A percentile compares a stretch with the other conserved stretches of the same genome.
These are phyloP conservation scores for Cytospora piceae DNA, from an alignment of 2,329 filamentous ascomycete genomes.

Conservation along the genomic window DNA sequence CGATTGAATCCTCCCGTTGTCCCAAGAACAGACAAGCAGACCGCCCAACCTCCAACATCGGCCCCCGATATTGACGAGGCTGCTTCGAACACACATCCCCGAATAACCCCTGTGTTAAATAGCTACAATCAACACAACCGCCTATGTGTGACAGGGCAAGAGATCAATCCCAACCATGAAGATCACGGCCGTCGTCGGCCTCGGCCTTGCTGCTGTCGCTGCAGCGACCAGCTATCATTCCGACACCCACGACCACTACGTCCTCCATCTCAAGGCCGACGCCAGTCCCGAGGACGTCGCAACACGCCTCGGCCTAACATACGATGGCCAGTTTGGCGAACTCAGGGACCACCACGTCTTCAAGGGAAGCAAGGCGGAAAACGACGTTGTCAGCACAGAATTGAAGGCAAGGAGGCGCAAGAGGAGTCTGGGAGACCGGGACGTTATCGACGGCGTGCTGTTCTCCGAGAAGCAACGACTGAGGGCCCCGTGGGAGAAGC, in stretches of 20 bases:
- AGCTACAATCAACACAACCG: conserved; percentile 6
- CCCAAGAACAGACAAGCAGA: neutral
- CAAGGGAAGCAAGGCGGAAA: conserved; percentile 65
- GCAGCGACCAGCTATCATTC: conserved; percentile 61
- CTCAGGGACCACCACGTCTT: conserved; percentile 86
- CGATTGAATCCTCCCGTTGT: neutral
- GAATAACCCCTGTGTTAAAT: neutral
- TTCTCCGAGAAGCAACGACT: conserved; percentile 75
- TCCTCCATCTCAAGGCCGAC: conserved; percentile 78
- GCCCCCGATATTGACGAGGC: neutral
- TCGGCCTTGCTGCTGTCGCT: conserved; percentile 59
- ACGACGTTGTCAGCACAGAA: conserved; percentile 61
- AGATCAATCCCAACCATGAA: conserved; percentile 47
- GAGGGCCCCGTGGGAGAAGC: conserved; percentile 58
- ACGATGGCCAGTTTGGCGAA: conserved; percentile 81
- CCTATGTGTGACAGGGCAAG: conserved; percentile 14
- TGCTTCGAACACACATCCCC: neutral
- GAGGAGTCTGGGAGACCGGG: conserved; percentile 53
- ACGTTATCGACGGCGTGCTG: conserved; percentile 73
- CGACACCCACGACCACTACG: conserved; percentile 87
- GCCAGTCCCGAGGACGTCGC: conserved; percentile 72
- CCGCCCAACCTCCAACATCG: neutral
- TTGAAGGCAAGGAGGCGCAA: conserved; percentile 63
- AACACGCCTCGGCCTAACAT: conserved; percentile 70
- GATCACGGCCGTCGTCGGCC: conserved; percentile 46